A percentile compares a stretch with the other conserved stretches of the same genome.
Evolutionary conservation across 306 rosid species (phyloP).

Genomic region (Quercus berberidifolia): DNA sequence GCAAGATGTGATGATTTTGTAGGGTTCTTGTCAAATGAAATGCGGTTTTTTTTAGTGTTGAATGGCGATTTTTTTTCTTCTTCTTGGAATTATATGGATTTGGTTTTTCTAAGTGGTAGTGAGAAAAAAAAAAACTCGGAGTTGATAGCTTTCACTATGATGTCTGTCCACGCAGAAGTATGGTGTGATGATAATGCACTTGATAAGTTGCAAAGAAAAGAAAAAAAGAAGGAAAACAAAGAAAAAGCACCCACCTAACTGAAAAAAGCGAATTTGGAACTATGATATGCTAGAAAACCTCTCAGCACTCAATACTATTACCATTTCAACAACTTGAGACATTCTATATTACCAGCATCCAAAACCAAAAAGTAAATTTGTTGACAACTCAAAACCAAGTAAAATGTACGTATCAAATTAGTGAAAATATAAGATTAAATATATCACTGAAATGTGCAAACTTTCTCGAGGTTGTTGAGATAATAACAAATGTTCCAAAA

Average conservation of each 20-base stretch:
- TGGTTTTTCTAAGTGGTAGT: conserved; percentile 39
- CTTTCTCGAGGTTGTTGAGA: not conserved
- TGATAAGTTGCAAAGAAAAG: conserved; percentile 10
- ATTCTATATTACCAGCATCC: conserved; percentile 88
- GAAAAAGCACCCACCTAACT: conserved; percentile 51
- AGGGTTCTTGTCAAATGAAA: too few relatives aligned
- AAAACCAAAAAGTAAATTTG: conserved; percentile 11
- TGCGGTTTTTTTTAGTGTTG: too few relatives aligned
- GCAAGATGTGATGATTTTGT: too few relatives aligned
- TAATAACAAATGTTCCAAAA: not conserved
- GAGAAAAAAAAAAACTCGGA: conserved; percentile 16
- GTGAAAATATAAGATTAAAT: not conserved
- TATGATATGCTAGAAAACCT: conserved; percentile 12
- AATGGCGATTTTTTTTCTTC: too few relatives aligned
- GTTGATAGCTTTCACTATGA: not conserved
- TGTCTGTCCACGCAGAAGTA: not conserved
- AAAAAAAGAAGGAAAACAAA: not conserved
- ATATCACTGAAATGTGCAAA: not conserved
- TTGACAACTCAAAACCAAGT: not conserved
- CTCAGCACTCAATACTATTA: conserved; percentile 45
- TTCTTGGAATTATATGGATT: too few relatives aligned
- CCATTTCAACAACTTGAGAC: conserved; percentile 88
- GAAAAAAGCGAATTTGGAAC: conserved; percentile 85
- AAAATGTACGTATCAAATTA: not conserved
- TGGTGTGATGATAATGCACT: not conserved